Base-by-base conservation (phyloP, 108 stramenopile genomes). In the Fistulifera solaris region DNA sequence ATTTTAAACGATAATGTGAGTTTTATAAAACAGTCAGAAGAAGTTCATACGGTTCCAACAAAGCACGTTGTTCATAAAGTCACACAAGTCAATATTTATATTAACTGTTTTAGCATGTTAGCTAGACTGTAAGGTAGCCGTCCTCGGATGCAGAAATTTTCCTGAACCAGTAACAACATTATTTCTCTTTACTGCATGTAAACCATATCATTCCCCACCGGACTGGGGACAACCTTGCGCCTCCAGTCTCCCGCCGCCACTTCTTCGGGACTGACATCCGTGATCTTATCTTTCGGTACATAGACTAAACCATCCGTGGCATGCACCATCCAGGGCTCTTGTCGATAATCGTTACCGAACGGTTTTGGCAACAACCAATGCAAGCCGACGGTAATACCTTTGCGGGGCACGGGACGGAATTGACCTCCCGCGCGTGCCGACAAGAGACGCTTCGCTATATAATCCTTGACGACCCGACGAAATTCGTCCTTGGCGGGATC, bases 341-440 rank as follows among this genome's bases (percentile, higher is more conserved):
- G 85, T 56, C 85, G 66, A 61, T 68, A 87, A 60, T 87, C 85
- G 61, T 89, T 78, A 40, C 92, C 89, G 67, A 96, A 93, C 35
- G 90, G 94, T 58, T 94, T 84, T 38, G 92, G 94, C 38, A 96
- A 54, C 51, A 96, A 68, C 89, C 89, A 94, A 58, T 96, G 94
- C 57, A 94, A 64, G 13, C 88, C 89, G 40, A 96, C 63, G 16
- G 88, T 86, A 12, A 96, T 72, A 24, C 87, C 92, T 71, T 92
- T 94, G 21, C 90, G 81, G 21, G 92, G 92, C 4, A 77, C 38
- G 17, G 87, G 87, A 42, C 54, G 53, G 69, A 80, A 93, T 40
- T 83, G 76, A 10, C 92, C 92, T 26, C 72, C 68, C 11, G 85
- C 92, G 18, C 65, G 75, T 16, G 92, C 92, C 5, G 76, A 77